Conservation (phyloP, 225 moss, liverwort and hornwort species). For the Lunularia cruciata region DNA sequence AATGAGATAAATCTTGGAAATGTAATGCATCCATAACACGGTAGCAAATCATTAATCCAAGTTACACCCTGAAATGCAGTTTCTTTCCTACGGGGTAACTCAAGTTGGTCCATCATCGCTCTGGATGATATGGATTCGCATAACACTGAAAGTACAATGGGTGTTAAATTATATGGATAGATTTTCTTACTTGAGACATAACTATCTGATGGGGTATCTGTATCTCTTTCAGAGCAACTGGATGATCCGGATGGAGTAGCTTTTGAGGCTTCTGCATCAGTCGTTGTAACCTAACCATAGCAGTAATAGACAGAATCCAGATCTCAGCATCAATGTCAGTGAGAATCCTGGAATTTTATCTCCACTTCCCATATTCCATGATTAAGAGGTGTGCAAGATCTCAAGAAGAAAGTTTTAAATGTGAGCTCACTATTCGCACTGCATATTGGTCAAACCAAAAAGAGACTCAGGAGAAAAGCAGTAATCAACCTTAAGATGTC, state of each 20-base stretch:
- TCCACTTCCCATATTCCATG: too few relatives aligned
- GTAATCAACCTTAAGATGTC: too few relatives aligned
- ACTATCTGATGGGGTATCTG: slow-evolving; percentile 24
- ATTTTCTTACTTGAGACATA: slow-evolving; percentile 30
- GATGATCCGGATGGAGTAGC: slow-evolving; percentile 5
- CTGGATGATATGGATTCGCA: too few relatives aligned
- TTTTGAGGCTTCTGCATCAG: slow-evolving; percentile 4
- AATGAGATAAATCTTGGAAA: too few relatives aligned
- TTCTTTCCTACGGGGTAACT: too few relatives aligned
- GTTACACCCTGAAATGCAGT: too few relatives aligned
- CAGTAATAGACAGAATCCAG: neutral
- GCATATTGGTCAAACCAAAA: neutral
- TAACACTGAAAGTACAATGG: too few relatives aligned
- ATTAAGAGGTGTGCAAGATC: neutral
- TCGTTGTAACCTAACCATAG: neutral
- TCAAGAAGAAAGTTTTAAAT: neutral
- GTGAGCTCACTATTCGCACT: neutral
- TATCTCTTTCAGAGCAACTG: slow-evolving; percentile 21
- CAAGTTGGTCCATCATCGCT: too few relatives aligned
- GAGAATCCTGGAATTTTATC: neutral
- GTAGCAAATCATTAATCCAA: too few relatives aligned
- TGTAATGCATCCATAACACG: too few relatives aligned
- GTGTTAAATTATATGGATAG: too few relatives aligned
- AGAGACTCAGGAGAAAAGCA: neutral
- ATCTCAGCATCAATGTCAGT: neutral